Base-by-base conservation (phyloP, 108 stramenopile species). In the Nitzschia palea region DNA sequence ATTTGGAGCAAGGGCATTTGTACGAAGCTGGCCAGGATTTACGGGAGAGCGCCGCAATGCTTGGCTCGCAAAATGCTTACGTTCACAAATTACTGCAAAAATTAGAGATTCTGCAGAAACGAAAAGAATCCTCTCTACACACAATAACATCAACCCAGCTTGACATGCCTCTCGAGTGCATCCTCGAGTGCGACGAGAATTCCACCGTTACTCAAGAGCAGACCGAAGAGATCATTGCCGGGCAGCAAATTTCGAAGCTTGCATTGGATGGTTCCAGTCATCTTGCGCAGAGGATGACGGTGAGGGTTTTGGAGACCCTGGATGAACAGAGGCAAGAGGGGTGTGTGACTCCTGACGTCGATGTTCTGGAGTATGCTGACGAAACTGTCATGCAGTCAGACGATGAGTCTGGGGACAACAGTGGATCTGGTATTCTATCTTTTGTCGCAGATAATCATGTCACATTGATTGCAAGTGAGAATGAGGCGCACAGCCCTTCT, bases 11-110 rank as follows among this genome's bases (percentile, higher is more conserved):
- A 67, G 73, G 73, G 17, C 28, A 34, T 9, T 25, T 74, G 22
- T 33, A 74, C 25, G 40, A 43, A 40, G 62, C 73, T 9, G 42
- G 62, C 17, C 25, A 55, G 23, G 35, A 44, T 4, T 44, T 74
- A 28, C 67, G 58, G 36, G 17, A 40, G n/a, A 74, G 73, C 53
- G 36, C 57, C 6, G 65, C 66, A 33, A 31, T 74, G n/a, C 47
- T 42, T 44, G 65, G 67, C 18, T 45, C 50, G 0, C 43, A 54
- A 17, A 68, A 80, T 35, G 71, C 62, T 23, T 44, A 63, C 48
- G 70, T 66, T 8, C 64, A 56, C 35, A 44, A 62, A 36, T 40
- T 80, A 40, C 61, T 80, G 8, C 47, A 71, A 52, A 58, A 68
- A 43, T 55, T 80, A 1, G 70, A 80, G 57, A 55, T 53, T 29